Conservation (phyloP, 805 yeast genomes). For the Candida alai region DNA sequence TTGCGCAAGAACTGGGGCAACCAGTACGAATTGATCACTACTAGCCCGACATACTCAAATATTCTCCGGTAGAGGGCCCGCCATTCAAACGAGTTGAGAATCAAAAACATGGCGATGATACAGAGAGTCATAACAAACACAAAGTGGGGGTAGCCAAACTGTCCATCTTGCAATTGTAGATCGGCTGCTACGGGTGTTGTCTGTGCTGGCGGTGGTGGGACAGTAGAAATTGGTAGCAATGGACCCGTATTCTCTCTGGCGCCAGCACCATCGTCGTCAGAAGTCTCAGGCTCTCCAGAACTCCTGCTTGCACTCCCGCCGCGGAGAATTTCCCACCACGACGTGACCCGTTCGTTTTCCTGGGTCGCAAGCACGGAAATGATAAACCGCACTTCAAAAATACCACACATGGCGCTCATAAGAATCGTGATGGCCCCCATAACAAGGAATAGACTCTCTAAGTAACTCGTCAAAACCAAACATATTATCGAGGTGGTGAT, state of each 20-base stretch:
- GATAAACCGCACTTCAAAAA: constrained; percentile 75
- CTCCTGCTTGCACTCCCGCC: no score
- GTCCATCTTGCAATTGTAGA: constrained; percentile 17
- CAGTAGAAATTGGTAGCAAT: constrained; percentile 8
- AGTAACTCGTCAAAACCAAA: constrained; percentile 53
- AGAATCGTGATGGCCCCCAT: constrained; percentile 67
- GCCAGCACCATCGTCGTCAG: background rate
- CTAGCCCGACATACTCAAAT: constrained; percentile 54
- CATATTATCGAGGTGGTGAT: constrained; percentile 64
- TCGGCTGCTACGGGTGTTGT: constrained; percentile 10
- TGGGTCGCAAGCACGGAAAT: constrained; percentile 66
- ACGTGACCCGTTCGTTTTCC: constrained; percentile 64
- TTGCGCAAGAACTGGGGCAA: constrained; percentile 84
- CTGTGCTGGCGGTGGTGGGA: constrained; percentile 5
- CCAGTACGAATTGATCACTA: constrained; percentile 72
- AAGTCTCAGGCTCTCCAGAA: constrained; percentile 25
- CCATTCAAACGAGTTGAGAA: constrained; percentile 61
- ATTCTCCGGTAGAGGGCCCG: constrained; percentile 49
- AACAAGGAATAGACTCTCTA: constrained; percentile 58
- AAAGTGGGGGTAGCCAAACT: constrained; percentile 22
- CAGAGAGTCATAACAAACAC: constrained; percentile 25
- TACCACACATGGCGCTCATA: constrained; percentile 62
- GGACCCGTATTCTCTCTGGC: constrained; percentile 7
- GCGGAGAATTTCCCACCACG: constrained; percentile 61
- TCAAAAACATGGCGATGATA: constrained; percentile 44